Conservation (phyloP, 1,284 basidiomycete species). For the Puccinia horiana region DNA sequence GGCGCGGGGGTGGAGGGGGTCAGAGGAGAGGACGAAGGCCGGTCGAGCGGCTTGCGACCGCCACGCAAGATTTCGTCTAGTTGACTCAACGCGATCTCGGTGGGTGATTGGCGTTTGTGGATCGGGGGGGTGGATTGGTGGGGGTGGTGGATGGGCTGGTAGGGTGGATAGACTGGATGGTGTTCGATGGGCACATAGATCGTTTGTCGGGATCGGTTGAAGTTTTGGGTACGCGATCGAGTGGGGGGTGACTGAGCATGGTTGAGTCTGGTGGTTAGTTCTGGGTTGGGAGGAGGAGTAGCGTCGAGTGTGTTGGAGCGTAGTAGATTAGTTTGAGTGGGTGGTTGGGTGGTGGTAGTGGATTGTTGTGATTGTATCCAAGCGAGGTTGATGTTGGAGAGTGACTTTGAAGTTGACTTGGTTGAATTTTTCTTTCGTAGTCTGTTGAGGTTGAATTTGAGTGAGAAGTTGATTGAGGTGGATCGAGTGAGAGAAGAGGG, state of each 20-base stretch:
- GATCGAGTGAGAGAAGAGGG: no score
- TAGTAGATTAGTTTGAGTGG: no score
- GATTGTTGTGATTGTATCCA: no score
- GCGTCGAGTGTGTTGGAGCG: no score
- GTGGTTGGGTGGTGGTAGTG: no score
- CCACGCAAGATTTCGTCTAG: neutral
- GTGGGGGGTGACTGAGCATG: neutral
- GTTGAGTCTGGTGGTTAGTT: no score
- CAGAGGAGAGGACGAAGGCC: neutral
- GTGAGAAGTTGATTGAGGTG: no score
- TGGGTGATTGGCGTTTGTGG: neutral
- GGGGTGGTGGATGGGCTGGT: neutral
- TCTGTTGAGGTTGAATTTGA: no score
- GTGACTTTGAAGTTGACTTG: neutral
- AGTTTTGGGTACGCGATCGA: neutral
- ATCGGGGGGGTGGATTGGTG: neutral
- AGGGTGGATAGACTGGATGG: neutral
- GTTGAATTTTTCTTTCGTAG: no score
- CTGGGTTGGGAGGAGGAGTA: no score
- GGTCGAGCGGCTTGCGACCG: neutral
- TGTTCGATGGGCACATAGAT: neutral
- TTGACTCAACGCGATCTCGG: neutral
- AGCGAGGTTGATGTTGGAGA: neutral
- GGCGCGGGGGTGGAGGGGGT: neutral
- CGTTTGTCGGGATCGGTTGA: neutral